Conservation (phyloP, 306 rosid species). For the Cicer chorassanicum region DNA sequence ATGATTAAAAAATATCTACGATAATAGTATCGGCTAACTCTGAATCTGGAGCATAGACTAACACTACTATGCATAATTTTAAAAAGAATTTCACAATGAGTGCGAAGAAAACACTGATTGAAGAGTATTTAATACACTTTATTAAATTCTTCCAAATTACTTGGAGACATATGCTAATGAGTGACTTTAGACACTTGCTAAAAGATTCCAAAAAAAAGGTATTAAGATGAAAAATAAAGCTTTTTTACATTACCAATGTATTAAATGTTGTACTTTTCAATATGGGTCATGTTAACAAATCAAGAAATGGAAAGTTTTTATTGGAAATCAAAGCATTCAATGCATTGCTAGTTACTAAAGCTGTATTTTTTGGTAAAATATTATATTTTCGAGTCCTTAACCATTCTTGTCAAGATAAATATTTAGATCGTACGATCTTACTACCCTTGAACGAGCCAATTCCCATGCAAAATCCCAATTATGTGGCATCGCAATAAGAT, state of each 20-base stretch:
- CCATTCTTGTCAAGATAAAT: background rate
- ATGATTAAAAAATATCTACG: slow-evolving; percentile 5
- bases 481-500: background rate
- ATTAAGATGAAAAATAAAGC: background rate
- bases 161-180: background rate
- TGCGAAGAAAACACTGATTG: background rate
- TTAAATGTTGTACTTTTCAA: background rate
- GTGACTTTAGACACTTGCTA: background rate
- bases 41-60: background rate
- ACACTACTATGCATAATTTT: background rate
- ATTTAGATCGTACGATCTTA: background rate
- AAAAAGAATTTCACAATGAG: background rate
- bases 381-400: background rate
- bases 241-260: background rate
- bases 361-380: background rate
- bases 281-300: background rate
- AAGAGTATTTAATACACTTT: background rate
- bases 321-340: background rate
- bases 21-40: background rate
- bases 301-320: background rate
- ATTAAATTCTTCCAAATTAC: background rate
- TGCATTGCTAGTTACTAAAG: background rate
- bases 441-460: background rate
- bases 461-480: background rate
- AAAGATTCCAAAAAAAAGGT: background rate